A percentile compares a stretch with the other conserved stretches of the same genome.
These are phyloP conservation scores for Shiraia sp. DNA, from an alignment of 2,329 filamentous ascomycete genomes.

Conservation along the genomic window DNA sequence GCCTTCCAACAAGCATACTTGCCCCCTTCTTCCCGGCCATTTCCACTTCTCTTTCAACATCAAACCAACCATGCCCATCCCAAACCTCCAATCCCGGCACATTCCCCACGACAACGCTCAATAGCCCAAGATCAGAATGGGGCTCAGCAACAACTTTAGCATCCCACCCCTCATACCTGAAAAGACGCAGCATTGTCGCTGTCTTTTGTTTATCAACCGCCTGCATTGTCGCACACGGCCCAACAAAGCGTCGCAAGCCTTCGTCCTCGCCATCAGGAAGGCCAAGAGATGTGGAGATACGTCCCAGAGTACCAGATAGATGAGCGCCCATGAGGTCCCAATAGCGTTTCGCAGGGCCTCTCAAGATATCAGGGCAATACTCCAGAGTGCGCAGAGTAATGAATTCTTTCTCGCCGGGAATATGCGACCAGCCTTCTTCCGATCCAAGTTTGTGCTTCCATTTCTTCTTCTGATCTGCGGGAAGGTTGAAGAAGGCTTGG, in stretches of 20 bases:
- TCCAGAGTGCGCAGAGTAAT: constrained; percentile 40
- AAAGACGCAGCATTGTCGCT: constrained; percentile 43
- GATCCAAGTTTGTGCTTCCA: constrained; percentile 40
- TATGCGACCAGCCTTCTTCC: constrained; percentile 43
- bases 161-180: constrained; percentile 42
- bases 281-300: constrained; percentile 26
- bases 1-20: constrained; percentile 36
- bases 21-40: constrained; percentile 17
- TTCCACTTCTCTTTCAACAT: constrained; percentile 32
- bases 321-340: constrained; percentile 39
- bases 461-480: constrained; percentile 24
- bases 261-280: constrained; percentile 15
- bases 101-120: constrained; percentile 40
- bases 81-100: constrained; percentile 44
- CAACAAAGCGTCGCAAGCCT: constrained; percentile 30
- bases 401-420: constrained; percentile 45
- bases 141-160: constrained; percentile 42
- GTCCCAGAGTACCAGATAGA: constrained; percentile 25
- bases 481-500: constrained; percentile 37
- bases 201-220: constrained; percentile 27
- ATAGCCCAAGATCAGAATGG: constrained; percentile 41
- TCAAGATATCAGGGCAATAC: constrained; percentile 37
- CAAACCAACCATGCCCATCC: constrained; percentile 29
- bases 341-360: constrained; percentile 32
- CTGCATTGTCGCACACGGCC: constrained; percentile 28